A percentile compares a stretch with the other conserved stretches of the same genome.
Conservation (phyloP, 2,329 filamentous ascomycete genomes). For the Passalora sequoiae region DNA sequence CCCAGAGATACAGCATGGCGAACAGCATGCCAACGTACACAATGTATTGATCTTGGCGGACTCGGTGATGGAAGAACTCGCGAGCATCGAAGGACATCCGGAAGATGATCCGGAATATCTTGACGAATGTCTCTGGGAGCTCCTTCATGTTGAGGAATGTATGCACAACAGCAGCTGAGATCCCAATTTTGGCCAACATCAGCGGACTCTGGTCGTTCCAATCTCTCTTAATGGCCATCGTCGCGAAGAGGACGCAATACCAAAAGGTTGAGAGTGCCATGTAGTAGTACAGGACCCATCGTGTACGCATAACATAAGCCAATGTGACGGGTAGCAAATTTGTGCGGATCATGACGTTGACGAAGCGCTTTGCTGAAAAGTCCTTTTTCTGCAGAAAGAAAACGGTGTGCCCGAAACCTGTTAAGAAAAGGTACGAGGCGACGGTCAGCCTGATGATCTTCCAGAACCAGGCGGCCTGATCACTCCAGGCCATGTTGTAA, state of each 20-base stretch:
- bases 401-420: slow-evolving; percentile 56
- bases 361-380: slow-evolving; percentile 52
- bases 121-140: slow-evolving; percentile 41
- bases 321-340: slow-evolving; percentile 54
- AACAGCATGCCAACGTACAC: slow-evolving; percentile 54
- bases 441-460: slow-evolving; percentile 52
- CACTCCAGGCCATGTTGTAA: slow-evolving; percentile 49
- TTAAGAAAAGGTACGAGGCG: slow-evolving; percentile 58
- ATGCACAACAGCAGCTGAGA: slow-evolving; percentile 42
- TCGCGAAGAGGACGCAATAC: slow-evolving; percentile 55
- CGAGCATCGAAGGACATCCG: slow-evolving; percentile 46
- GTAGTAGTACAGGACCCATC: slow-evolving; percentile 56
- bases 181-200: slow-evolving; percentile 46
- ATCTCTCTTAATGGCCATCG: slow-evolving; percentile 41
- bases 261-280: slow-evolving; percentile 57
- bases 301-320: slow-evolving; percentile 53
- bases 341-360: slow-evolving; percentile 51
- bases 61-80: slow-evolving; percentile 47
- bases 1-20: slow-evolving; percentile 40
- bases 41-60: slow-evolving; percentile 51
- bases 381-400: slow-evolving; percentile 55
- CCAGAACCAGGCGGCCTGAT: slow-evolving; percentile 48
- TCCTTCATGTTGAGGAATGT: slow-evolving; percentile 37
- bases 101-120: slow-evolving; percentile 40
- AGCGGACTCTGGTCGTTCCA: slow-evolving; percentile 43